Base-by-base conservation (phyloP, 2,329 filamentous ascomycete species). In the Ascochyta rabiei region DNA sequence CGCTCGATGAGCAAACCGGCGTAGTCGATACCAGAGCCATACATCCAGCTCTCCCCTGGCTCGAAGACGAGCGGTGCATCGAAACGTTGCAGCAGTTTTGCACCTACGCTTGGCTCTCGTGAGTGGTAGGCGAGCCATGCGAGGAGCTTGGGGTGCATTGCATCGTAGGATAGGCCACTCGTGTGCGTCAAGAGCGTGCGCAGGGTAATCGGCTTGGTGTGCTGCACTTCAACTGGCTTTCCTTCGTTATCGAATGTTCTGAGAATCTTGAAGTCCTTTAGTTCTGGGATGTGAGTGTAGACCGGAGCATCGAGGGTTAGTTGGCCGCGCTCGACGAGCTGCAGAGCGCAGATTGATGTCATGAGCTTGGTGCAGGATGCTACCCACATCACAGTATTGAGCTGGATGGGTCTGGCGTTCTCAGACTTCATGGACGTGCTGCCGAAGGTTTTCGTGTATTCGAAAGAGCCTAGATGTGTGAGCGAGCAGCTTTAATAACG, bases 41-140 rank as follows among this genome's bases (percentile, higher is more conserved):
- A 85, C 26, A 68, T 70, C 81, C 81, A 85, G 6, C 76, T 75
- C 3, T 76, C 70, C 0, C 81, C 82, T 0, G 82, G 82, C 50
- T 76, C 76, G 41, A 67, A 72, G 6, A 65, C 24, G 2, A 75
- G 59, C 1, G 70, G 71, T 4, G 53, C 48, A 19, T 41, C n/a
- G 34, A 39, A 57, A 2, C 48, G 54, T 39, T 48, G 28, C n/a
- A 57, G 12, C 21, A 57, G 2, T n/a, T 19, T 57, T 3, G 26
- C n/a, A 12, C 48, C 44, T 5, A 15, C 21, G 5, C 18, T 38
- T 4, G 75, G 70, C 6, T 68, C 48, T 44, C 69, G 64, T 51
- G 70, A 70, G 16, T 62, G 49, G 23, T 59, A 54, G 6, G 53
- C 48, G 4, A 52, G 13, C 79, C 80, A 84, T 26, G 68, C 71